A percentile compares a stretch with the other conserved stretches of the same genome.
These are phyloP conservation scores for Phlegmacium glaucopus DNA, from an alignment of 768 basidiomycete genomes.

Conservation along the genomic window DNA sequence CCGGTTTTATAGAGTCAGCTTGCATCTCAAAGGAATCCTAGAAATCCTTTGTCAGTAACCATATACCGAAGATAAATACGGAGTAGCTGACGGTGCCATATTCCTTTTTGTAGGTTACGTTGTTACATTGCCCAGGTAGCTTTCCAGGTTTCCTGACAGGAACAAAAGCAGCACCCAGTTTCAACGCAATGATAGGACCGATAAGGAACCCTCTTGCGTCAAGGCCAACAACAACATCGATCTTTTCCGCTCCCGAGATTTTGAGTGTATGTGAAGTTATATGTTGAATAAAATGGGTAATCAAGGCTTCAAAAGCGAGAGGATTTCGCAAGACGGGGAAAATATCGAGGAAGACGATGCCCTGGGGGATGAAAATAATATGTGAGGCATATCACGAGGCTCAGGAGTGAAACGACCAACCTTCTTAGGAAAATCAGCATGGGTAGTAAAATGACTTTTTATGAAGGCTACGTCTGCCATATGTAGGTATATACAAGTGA, in stretches of 20 bases:
- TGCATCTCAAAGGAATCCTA: constrained; percentile 98
- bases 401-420: constrained; percentile 34
- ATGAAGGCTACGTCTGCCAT: constrained; percentile 82
- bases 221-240: constrained; percentile 92
- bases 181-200: constrained; percentile 87
- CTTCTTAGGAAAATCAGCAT: constrained; percentile 89
- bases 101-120: constrained; percentile 84
- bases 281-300: constrained; percentile 85
- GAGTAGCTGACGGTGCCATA: constrained; percentile 74
- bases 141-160: constrained; percentile 95
- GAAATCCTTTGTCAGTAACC: too few species aligned
- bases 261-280: constrained; percentile 76
- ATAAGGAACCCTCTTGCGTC: constrained; percentile 96
- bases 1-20: constrained; percentile 73
- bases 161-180: constrained; percentile 92
- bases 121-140: constrained; percentile 82
- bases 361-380: constrained; percentile 53
- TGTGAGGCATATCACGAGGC: not conserved
- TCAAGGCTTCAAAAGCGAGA: constrained; percentile 82
- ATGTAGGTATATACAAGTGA: constrained; percentile 9
- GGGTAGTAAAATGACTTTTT: constrained; percentile 51
- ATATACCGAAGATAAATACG: not conserved
- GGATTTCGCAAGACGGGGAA: constrained; percentile 91
- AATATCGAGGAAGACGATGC: constrained; percentile 90
- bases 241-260: constrained; percentile 54